Evolutionary conservation across 306 rosid genomes (phyloP), one percentile per base, ranked within the genome.

Genomic region (Cucumis cinereus): DNA sequence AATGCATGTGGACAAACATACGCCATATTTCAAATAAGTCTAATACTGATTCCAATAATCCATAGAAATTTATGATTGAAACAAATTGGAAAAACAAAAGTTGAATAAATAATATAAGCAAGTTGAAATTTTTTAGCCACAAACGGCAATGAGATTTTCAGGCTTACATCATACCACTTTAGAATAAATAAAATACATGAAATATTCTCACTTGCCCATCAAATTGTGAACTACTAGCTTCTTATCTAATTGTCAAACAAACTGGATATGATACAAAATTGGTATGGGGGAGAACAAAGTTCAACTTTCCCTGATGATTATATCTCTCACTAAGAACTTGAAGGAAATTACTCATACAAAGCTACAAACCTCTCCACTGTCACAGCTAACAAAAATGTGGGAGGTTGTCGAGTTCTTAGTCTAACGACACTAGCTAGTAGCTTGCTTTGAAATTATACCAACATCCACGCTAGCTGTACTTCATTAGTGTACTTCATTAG

Each of bases 401-500:
- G 52, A 26, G 45, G 15, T 30, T 60, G 47, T 62, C 47, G 1
- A 35, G 47, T 16, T 62, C 69, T 16, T 62, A 16, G 24, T 35
- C 17, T 8, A 63, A 1, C 28, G 8, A 63, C 23, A 6, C 41
- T 28, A 7, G 47, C 23, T 33, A 3, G 35, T 63, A 19, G 70
- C 24, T 19, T 19, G 16, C 62, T 23, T 9, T 57, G 30, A 13
- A 55, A 19, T 55, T 54, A 0, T 6, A 55, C 9, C 47, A 41
- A 40, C 5, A 26, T 26, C 10, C n/a, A 60, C 67, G 3, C 14
- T 30, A 20, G 6, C 35, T 30, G 35, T 30, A 30, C 35, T 30
- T 30, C 5, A 30, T 30, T 30, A 22, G 22, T 11, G 11, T 28
- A 8, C 20, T 24, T 45, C 75, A 76, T 90, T 88, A 90, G 77